These are phyloP conservation scores for Ceriops tagal DNA, from an alignment of 345 rosid genomes.

Conservation along the genomic window DNA sequence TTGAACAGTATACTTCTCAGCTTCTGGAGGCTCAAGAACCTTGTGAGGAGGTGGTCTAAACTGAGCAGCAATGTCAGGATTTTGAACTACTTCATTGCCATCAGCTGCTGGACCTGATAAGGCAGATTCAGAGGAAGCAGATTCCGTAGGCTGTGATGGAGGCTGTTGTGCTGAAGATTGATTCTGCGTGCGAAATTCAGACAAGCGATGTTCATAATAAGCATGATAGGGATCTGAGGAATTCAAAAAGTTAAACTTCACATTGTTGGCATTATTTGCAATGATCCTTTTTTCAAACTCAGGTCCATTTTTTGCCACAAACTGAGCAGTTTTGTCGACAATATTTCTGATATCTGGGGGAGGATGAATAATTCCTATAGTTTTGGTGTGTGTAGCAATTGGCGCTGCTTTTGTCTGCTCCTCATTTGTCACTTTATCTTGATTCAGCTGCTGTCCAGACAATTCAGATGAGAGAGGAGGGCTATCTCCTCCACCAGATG, in stretches of 20 bases:
- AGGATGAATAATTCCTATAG: conserved; percentile 85
- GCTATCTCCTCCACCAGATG: conserved; percentile 57
- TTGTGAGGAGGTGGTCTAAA: conserved; percentile 53
- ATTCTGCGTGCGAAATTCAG: conserved; percentile 64
- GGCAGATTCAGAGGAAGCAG: conserved; percentile 34
- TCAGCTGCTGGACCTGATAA: conserved; percentile 33
- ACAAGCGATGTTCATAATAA: conserved; percentile 63
- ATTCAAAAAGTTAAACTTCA: conserved; percentile 68
- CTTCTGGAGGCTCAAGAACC: conserved; percentile 68
- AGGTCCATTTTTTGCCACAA: conserved; percentile 71
- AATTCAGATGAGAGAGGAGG: conserved; percentile 59
- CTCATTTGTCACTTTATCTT: conserved; percentile 38
- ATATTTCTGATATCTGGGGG: conserved; percentile 79
- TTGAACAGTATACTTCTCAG: conserved; percentile 69
- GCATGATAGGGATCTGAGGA: conserved; percentile 72
- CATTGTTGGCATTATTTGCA: conserved; percentile 60
- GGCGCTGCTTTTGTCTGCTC: conserved; percentile 42
- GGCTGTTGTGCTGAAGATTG: conserved; percentile 42
- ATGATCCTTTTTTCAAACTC: conserved; percentile 74
- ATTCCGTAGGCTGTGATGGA: conserved; percentile 32
- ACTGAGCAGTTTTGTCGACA: conserved; percentile 77
- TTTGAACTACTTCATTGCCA: conserved; percentile 30
- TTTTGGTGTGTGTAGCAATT: conserved; percentile 66
- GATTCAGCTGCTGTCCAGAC: conserved; percentile 34
- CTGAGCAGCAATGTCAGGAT: conserved; percentile 58